Percentiles rank a stretch among this genome's conserved stretches.
phyloP scores from a whole-genome alignment of 331 rosid species.

The Acacia concinna region DNA sequence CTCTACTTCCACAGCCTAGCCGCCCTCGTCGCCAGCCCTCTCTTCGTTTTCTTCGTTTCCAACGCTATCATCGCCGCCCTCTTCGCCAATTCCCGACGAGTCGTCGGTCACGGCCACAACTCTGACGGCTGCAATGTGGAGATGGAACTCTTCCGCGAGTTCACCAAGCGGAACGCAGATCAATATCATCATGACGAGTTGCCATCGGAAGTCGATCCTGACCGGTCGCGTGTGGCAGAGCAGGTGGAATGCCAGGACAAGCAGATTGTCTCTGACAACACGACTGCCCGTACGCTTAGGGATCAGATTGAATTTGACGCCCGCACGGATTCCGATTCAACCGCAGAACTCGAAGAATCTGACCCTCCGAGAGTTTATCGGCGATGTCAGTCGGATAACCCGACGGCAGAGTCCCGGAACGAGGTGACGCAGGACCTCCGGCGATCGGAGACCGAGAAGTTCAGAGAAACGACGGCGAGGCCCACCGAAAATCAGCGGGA shows the following conservation, averaged over 20 bases:
- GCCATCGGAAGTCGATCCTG: not conserved
- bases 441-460: slow-evolving; percentile 52
- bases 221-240: not conserved
- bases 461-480: not conserved
- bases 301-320: slow-evolving; percentile 18
- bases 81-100: slow-evolving; percentile 48
- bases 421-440: slow-evolving; percentile 26
- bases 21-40: slow-evolving; percentile 46
- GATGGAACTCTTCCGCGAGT: not conserved
- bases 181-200: not conserved
- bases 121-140: not conserved
- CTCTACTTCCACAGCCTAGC: slow-evolving; percentile 41
- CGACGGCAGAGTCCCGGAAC: not conserved
- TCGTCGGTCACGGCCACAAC: not conserved
- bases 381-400: slow-evolving; percentile 51
- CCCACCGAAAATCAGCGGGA: not conserved
- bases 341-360: not conserved
- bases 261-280: slow-evolving; percentile 29
- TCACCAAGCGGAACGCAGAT: slow-evolving; percentile 11
- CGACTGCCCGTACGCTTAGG: not conserved
- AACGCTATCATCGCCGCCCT: slow-evolving; percentile 69
- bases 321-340: slow-evolving; percentile 15
- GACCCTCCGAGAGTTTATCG: slow-evolving; percentile 25
- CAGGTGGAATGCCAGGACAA: slow-evolving; percentile 33
- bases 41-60: slow-evolving; percentile 67